Evolutionary conservation across 768 basidiomycete species (phyloP).

Genomic region (Boletus coccyginus): DNA sequence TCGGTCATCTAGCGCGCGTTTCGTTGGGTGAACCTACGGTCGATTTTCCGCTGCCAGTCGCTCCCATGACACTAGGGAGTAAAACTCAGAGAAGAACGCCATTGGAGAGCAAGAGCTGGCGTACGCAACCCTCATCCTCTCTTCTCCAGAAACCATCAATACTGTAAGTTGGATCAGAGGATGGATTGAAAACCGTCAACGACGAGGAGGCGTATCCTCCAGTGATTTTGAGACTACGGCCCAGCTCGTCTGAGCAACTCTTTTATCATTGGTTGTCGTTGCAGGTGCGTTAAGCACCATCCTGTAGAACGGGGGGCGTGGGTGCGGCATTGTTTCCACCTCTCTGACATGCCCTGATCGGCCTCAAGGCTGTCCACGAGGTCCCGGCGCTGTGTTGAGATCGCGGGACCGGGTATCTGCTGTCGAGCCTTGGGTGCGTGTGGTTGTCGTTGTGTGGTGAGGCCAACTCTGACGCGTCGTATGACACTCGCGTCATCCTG

Average conservation of each 20-base stretch:
- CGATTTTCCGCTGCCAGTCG: slow-evolving; percentile 25
- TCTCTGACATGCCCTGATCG: neutral
- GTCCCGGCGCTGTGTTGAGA: slow-evolving; percentile 4
- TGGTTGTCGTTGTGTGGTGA: neutral
- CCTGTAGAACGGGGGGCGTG: neutral
- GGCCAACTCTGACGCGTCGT: neutral
- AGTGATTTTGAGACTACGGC: neutral
- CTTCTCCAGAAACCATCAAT: slow-evolving; percentile 9
- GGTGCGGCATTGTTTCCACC: neutral
- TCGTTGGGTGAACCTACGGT: slow-evolving; percentile 11
- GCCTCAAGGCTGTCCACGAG: slow-evolving; percentile 12
- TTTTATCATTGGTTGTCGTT: slow-evolving; percentile 1
- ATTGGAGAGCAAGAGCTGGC: neutral
- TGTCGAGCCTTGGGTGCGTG: neutral
- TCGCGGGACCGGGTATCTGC: neutral
- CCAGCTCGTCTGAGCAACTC: neutral
- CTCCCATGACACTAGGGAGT: slow-evolving; percentile 20
- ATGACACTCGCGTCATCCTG: neutral
- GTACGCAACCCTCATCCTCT: slow-evolving; percentile 21
- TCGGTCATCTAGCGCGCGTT: neutral
- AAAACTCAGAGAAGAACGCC: slow-evolving; percentile 1
- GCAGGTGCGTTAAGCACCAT: neutral
- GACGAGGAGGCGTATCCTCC: neutral
- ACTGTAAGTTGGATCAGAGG: neutral
- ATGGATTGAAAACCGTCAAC: neutral